Evolutionary conservation across 495 filamentous ascomycete species (phyloP).

Genomic region (Cercophora newfieldiana): DNA sequence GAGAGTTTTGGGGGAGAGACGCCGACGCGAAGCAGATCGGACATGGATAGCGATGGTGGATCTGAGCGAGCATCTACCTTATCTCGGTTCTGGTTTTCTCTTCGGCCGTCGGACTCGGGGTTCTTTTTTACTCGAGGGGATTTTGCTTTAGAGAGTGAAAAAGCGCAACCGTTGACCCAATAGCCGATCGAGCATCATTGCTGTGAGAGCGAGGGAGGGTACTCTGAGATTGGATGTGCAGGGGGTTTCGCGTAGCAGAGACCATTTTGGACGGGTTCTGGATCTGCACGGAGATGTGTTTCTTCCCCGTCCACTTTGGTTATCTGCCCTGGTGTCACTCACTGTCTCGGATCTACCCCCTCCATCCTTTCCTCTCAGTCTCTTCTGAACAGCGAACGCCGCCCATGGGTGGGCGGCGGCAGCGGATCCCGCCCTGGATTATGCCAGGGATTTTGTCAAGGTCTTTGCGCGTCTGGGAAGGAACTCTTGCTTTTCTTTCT

Average conservation of each 20-base stretch:
- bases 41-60: not conserved
- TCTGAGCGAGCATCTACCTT: constrained; percentile 15
- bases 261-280: not conserved
- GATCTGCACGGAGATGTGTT: not conserved
- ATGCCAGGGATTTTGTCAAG: not conserved
- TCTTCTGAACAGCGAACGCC: not conserved
- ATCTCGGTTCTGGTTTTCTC: constrained; percentile 12
- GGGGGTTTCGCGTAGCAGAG: not conserved
- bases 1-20: not conserved
- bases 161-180: constrained; percentile 8
- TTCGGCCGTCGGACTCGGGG: constrained; percentile 7
- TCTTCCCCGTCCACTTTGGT: not conserved
- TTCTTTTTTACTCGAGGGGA: constrained; percentile 11
- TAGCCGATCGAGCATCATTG: not conserved
- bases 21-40: not conserved
- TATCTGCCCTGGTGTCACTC: not conserved
- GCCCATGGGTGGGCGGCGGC: not conserved
- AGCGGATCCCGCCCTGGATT: too few relatives aligned
- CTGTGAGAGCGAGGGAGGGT: not conserved
- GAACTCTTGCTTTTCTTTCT: not conserved
- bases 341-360: not conserved
- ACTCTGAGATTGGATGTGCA: not conserved
- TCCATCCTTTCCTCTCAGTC: not conserved
- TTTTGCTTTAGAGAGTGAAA: constrained; percentile 15
- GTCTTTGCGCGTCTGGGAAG: not conserved